Evolutionary conservation across 208 protist species (phyloP), one percentile per base, ranked within the genome.

Genomic region (Wallacemonas rigidus): DNA sequence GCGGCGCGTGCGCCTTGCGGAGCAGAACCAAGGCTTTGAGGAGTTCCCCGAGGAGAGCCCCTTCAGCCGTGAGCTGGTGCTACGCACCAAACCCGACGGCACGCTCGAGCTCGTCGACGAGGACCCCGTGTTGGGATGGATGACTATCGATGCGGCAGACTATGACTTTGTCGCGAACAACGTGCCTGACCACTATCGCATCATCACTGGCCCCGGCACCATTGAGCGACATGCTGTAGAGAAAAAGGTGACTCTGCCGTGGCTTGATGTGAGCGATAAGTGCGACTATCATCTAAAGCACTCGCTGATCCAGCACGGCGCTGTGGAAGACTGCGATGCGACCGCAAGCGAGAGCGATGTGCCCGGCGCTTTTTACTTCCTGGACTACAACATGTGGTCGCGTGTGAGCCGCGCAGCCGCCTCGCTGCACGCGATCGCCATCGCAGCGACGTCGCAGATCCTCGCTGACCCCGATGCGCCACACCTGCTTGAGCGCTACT

Each of bases 381-480:
- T 90, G 47, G 90, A 93, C 81, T 90, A 90, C 65, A 78, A 95
- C 75, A 90, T 92, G 77, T 95, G 81, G 79, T 81, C 74, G 69
- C 81, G 80, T 17, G 80, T 95, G 53, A 65, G 86, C 45, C 81
- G 81, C 35, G 90, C 85, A 0, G 79, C 87, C 15, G 74, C 79
- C 55, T 86, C 83, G 9, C 79, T 95, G 41, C 87, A 93, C 75
- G 76, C 73, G 39, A 67, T 95, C 47, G 87, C 87, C 44, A 87
- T 93, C 75, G 79, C 82, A 44, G 87, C 90, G 17, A 95, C 90
- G 9, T 53, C 63, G 12, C 75, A 76, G 36, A 81, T 93, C 40
- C 69, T 93, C 14, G 74, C 72, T 4, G 80, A 91, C 68, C 73
- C 80, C 1, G 78, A 87, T 64, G 82, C 86, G 38, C 65, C 62